Conservation (phyloP, 768 basidiomycete genomes). For the Boletus edulis region DNA sequence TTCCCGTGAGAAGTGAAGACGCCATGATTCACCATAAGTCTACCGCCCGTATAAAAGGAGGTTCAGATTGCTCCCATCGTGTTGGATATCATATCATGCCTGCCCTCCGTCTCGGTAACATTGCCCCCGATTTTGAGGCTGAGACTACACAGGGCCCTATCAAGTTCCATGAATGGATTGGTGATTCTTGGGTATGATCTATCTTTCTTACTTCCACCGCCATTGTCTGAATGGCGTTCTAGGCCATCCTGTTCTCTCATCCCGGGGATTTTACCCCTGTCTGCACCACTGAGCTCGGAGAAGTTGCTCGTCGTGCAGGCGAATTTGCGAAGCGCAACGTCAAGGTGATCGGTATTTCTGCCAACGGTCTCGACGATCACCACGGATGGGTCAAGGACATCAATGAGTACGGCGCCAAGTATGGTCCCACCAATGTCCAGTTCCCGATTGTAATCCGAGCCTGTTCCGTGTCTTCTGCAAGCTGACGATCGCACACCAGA, state of each 20-base stretch:
- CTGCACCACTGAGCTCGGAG: conserved; percentile 96
- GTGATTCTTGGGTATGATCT: conserved; percentile 74
- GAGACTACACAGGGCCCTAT: conserved; percentile 85
- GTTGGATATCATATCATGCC: conserved; percentile 31
- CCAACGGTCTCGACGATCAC: conserved; percentile 86
- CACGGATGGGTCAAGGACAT: conserved; percentile 88
- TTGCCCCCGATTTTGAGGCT: conserved; percentile 90
- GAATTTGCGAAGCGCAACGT: conserved; percentile 89
- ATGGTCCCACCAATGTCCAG: conserved; percentile 68
- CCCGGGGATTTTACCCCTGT: conserved; percentile 92
- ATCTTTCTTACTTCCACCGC: not conserved
- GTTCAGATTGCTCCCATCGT: conserved; percentile 1
- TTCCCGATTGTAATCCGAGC: conserved; percentile 78
- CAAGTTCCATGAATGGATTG: conserved; percentile 93
- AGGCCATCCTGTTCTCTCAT: conserved; percentile 92
- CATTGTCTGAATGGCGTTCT: not conserved
- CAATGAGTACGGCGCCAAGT: conserved; percentile 71
- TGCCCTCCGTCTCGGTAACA: conserved; percentile 77
- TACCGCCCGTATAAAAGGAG: conserved; percentile 3
- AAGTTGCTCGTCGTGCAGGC: conserved; percentile 81
- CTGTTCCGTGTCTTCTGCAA: not conserved
- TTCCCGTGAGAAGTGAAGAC: conserved; percentile 65
- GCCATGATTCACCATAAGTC: conserved; percentile 42
- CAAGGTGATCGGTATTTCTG: conserved; percentile 92
- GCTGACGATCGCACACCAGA: conserved; percentile 44